Base-by-base conservation (phyloP, 805 yeast genomes). In the Danielozyma ontarioensis region DNA sequence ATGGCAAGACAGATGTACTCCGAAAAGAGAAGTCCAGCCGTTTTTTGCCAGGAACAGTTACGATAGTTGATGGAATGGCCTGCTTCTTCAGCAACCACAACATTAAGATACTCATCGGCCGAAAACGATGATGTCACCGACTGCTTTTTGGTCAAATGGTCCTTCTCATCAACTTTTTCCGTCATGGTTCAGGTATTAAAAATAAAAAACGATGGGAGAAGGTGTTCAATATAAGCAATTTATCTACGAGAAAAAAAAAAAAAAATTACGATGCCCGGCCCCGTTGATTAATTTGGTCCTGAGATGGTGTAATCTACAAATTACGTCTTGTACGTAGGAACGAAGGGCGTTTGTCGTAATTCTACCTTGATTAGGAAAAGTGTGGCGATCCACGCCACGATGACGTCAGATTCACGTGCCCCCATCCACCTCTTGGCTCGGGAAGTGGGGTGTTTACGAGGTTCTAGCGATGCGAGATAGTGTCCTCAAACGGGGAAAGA, bases 1-100 rank as follows among this genome's bases (percentile, higher is more conserved):
- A 75, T 74, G 11, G 82, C 82, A 39, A 76, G 59, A 44, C 80
- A 77, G 21, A 76, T 74, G 50, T 76, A 76, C 49, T 76, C 82
- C 2, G 78, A 70, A 40, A 76, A 72, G 33, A 76, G 55, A 26
- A 76, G 59, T n/a, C 78, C 79, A 1, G 81, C 77, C 0, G 81
- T 74, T 40, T 65, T 71, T 42, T 68, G 71, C 80, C 80, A 76
- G 17, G 78, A 67, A 41, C 80, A 74, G 14, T 68, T 58, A 31
- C 72, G 54, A 43, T 72, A 75, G 48, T 74, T 62, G 51, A 75
- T 73, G 17, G 41, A 27, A 34, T 48, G 45, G 15, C 23, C 34
- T 13, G 42, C 39, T 23, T 48, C 55, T 11, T 41, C 42, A 7
- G 36, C 36, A 3, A 44, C 39, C 11, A 28, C 38, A 16, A 29